A percentile compares a stretch with the other conserved stretches of the same genome.
Evolutionary conservation across 345 rosid species (phyloP).

Genomic region (Laguncularia racemosa): DNA sequence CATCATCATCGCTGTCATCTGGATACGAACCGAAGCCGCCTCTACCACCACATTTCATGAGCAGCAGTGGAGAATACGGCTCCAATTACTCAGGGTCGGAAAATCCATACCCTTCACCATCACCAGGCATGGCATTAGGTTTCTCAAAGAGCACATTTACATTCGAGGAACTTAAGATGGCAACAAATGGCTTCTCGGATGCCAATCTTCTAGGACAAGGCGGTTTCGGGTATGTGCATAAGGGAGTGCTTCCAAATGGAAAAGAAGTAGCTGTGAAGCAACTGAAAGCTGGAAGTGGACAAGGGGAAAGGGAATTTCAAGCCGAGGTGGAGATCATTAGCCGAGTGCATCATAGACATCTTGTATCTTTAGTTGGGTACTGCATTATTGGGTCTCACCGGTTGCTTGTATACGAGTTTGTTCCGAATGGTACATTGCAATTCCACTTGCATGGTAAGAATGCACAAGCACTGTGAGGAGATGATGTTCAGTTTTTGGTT

Average conservation of each 20-base stretch:
- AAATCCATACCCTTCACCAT: constrained; percentile 51
- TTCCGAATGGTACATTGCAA: constrained; percentile 52
- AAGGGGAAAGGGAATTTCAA: constrained; percentile 60
- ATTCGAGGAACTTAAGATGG: constrained; percentile 47
- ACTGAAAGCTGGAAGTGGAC: constrained; percentile 58
- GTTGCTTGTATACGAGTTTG: constrained; percentile 68
- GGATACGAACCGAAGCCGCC: constrained; percentile 11
- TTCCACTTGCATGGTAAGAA: constrained; percentile 61
- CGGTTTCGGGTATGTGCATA: constrained; percentile 66
- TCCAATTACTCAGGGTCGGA: constrained; percentile 49
- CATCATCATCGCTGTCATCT: constrained; percentile 6
- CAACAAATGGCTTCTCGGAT: constrained; percentile 56
- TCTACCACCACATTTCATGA: constrained; percentile 24
- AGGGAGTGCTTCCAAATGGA: constrained; percentile 54
- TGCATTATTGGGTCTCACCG: constrained; percentile 43
- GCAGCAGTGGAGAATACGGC: constrained; percentile 63
- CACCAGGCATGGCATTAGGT: constrained; percentile 45
- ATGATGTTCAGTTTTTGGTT: too few species aligned
- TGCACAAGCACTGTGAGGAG: not conserved
- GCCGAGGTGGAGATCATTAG: constrained; percentile 69
- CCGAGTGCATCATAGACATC: constrained; percentile 62
- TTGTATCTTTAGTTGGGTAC: constrained; percentile 66
- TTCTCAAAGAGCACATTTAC: constrained; percentile 67
- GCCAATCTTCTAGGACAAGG: constrained; percentile 67
- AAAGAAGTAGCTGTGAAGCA: constrained; percentile 61